phyloP scores from a whole-genome alignment of 2,329 filamentous ascomycete genomes.

The Cytospora piceicola region DNA sequence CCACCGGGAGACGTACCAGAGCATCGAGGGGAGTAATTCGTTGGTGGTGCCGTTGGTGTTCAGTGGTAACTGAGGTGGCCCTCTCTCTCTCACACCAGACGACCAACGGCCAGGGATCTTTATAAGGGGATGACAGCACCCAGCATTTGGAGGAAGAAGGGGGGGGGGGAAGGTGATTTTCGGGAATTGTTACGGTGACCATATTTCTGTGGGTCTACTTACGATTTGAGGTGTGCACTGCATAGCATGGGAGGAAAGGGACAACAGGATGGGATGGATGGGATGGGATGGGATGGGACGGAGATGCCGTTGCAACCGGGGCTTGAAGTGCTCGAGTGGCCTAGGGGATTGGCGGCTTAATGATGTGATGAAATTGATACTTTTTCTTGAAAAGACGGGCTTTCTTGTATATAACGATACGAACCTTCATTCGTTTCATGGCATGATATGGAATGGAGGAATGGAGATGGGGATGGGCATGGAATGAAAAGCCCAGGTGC shows the following conservation, averaged over 20 bases:
- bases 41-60: conserved; percentile 65
- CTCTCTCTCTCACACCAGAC: neutral
- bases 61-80: conserved; percentile 45
- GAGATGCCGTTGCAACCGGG: conserved; percentile 23
- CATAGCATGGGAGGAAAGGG: neutral
- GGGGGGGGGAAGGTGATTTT: neutral
- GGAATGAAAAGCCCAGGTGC: no score
- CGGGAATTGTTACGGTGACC: neutral
- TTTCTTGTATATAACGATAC: conserved; percentile 1
- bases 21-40: conserved; percentile 54
- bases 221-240: conserved; percentile 1
- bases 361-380: conserved; percentile 13
- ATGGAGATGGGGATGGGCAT: neutral
- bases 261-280: conserved; percentile 1
- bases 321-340: conserved; percentile 27
- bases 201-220: neutral
- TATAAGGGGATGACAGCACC: neutral
- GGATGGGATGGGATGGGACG: conserved; percentile 15
- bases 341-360: conserved; percentile 24
- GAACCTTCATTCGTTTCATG: neutral
- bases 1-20: conserved; percentile 42
- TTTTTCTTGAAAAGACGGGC: neutral
- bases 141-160: neutral
- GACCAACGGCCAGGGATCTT: conserved; percentile 3
- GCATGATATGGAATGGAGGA: neutral